phyloP scores from a whole-genome alignment of 345 rosid species.

The Firmiana major region DNA sequence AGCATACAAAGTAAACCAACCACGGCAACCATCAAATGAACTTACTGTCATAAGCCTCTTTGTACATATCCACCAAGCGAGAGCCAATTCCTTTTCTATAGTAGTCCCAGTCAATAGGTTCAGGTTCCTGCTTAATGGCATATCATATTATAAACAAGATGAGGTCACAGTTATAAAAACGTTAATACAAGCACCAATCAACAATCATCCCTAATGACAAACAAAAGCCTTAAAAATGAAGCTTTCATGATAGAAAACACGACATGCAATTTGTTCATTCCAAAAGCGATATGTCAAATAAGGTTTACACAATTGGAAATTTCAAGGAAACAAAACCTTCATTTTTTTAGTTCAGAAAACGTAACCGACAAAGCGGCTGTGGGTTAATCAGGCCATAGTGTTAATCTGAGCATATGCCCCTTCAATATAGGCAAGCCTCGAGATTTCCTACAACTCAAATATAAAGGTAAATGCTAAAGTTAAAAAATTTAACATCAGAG shows the following conservation, averaged over 20 bases:
- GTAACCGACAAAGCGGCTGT: too few relatives aligned
- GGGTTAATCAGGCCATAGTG: too few relatives aligned
- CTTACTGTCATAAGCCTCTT: slow-evolving; percentile 90
- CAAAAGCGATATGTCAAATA: neutral
- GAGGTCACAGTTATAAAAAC: neutral
- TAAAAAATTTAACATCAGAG: too few relatives aligned
- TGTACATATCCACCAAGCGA: slow-evolving; percentile 94
- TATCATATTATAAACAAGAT: neutral
- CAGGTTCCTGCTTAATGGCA: slow-evolving; percentile 66
- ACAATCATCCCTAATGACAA: neutral
- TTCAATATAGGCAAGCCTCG: too few relatives aligned
- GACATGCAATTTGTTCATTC: neutral
- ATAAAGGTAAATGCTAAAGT: too few relatives aligned
- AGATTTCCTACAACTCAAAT: too few relatives aligned
- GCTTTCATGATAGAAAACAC: neutral
- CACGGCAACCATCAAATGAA: neutral
- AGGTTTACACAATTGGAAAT: neutral
- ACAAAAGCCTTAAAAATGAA: neutral
- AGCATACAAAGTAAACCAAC: neutral
- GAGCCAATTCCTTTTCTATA: slow-evolving; percentile 87
- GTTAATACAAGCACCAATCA: neutral
- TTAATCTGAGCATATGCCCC: too few relatives aligned
- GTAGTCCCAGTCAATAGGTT: slow-evolving; percentile 90
- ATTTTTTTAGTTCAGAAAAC: neutral
- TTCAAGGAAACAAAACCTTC: neutral